Percentiles rank a stretch among this genome's conserved stretches.
Evolutionary conservation across 2,329 filamentous ascomycete genomes (phyloP).

Genomic region (Myriosclerotinia curreyana): DNA sequence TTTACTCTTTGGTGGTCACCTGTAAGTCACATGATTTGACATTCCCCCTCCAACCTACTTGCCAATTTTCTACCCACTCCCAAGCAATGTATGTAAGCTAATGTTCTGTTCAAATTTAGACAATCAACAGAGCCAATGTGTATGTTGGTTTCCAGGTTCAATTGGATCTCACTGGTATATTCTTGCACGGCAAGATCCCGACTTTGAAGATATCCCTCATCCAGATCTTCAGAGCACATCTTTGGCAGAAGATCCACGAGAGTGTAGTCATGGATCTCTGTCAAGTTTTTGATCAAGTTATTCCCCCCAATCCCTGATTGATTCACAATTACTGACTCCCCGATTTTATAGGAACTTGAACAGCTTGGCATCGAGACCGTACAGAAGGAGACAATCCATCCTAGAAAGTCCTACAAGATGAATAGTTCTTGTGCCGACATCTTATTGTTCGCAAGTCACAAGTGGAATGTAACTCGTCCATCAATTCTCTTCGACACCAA

Average conservation of each 20-base stretch:
- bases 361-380: constrained; percentile 95
- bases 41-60: not conserved
- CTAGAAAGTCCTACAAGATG: constrained; percentile 99
- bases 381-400: constrained; percentile 98
- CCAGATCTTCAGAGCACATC: constrained; percentile 97
- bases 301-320: not conserved
- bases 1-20: constrained; percentile 98
- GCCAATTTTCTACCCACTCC: not conserved
- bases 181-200: constrained; percentile 98
- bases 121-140: constrained; percentile 92
- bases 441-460: constrained; percentile 92
- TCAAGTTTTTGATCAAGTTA: constrained; percentile 85
- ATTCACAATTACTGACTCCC: not conserved
- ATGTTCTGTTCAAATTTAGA: constrained; percentile 46
- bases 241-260: constrained; percentile 99
- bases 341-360: constrained; percentile 63
- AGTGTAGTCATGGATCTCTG: constrained; percentile 98
- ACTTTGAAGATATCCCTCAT: constrained; percentile 97
- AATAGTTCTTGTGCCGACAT: constrained; percentile 99
- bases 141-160: constrained; percentile 99
- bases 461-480: constrained; percentile 95
- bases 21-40: constrained; percentile 68
- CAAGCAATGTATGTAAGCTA: not conserved
- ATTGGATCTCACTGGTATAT: constrained; percentile 95
- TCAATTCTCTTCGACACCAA: constrained; percentile 95